Percentiles rank a stretch among this genome's conserved stretches.
phyloP scores from a whole-genome alignment of 345 rosid genomes.

The Carallia brachiata region DNA sequence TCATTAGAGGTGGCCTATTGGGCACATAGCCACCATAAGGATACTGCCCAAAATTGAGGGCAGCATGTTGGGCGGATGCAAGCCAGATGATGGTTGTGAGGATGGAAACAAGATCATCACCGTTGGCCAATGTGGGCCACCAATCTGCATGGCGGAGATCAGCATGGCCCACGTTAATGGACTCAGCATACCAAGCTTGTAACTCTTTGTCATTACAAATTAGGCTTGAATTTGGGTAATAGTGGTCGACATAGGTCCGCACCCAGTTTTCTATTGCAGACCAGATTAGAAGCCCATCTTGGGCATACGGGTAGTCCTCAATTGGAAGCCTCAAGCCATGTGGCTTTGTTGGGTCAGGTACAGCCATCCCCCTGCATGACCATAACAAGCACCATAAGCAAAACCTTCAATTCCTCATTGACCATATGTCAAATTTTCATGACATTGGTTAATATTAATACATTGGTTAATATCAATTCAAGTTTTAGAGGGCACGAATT shows the following conservation, averaged over 20 bases:
- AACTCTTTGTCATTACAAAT: conserved; percentile 66
- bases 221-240: conserved; percentile 54
- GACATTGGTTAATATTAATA: too few species aligned
- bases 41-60: conserved; percentile 95
- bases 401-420: not conserved
- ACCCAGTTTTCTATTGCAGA: conserved; percentile 83
- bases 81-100: conserved; percentile 89
- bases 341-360: conserved; percentile 79
- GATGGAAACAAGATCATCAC: conserved; percentile 56
- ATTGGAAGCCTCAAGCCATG: conserved; percentile 78
- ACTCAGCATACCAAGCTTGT: conserved; percentile 80
- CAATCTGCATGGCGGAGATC: conserved; percentile 64
- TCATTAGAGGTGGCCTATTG: conserved; percentile 82
- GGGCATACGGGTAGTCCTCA: conserved; percentile 92
- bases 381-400: conserved; percentile 11
- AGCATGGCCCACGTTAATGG: conserved; percentile 82
- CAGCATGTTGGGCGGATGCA: conserved; percentile 96
- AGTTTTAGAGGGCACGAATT: not conserved
- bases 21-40: conserved; percentile 95
- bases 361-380: conserved; percentile 80
- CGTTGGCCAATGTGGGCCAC: conserved; percentile 75
- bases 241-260: conserved; percentile 69
- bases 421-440: not conserved
- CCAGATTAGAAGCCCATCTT: conserved; percentile 91
- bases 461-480: too few species aligned